phyloP scores from a whole-genome alignment of 2,329 filamentous ascomycete genomes.

The Aureobasidium sp. region DNA sequence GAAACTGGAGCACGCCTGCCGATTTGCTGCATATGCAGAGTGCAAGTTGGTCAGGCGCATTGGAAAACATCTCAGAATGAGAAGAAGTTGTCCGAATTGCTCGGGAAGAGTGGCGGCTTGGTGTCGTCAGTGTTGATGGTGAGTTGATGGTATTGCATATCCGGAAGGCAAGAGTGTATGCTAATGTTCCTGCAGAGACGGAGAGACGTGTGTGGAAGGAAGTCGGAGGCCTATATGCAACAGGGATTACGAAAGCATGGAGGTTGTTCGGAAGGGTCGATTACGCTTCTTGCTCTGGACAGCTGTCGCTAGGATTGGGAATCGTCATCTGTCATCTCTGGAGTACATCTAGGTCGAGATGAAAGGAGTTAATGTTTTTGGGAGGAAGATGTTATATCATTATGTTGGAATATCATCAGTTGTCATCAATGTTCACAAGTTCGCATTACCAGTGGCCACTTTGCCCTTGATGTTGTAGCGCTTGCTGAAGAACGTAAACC shows the following conservation, averaged over 20 bases:
- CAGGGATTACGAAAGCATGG: too few relatives aligned
- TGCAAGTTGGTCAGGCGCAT: neutral
- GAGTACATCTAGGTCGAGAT: neutral
- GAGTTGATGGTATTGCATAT: neutral
- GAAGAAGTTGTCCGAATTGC: constrained; percentile 1
- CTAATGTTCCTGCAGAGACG: too few relatives aligned
- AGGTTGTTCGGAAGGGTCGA: too few relatives aligned
- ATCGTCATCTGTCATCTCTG: neutral
- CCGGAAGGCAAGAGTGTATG: neutral
- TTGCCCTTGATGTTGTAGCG: constrained; percentile 81
- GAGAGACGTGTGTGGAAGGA: too few relatives aligned
- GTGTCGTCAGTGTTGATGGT: constrained; percentile 4
- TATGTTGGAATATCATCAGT: neutral
- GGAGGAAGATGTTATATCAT: neutral
- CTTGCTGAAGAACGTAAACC: constrained; percentile 95
- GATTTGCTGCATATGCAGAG: neutral
- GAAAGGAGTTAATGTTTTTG: neutral
- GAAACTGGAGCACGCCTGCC: neutral
- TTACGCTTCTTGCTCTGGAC: too few relatives aligned
- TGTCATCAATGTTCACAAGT: neutral
- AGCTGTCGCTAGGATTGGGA: too few relatives aligned
- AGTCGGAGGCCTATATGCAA: too few relatives aligned
- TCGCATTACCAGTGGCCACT: constrained; percentile 18
- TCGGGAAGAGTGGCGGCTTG: neutral
- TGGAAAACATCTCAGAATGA: neutral